Percentiles rank a stretch among this genome's conserved stretches.
Conservation (phyloP, 495 filamentous ascomycete species). For the Aspergillus steynii region DNA sequence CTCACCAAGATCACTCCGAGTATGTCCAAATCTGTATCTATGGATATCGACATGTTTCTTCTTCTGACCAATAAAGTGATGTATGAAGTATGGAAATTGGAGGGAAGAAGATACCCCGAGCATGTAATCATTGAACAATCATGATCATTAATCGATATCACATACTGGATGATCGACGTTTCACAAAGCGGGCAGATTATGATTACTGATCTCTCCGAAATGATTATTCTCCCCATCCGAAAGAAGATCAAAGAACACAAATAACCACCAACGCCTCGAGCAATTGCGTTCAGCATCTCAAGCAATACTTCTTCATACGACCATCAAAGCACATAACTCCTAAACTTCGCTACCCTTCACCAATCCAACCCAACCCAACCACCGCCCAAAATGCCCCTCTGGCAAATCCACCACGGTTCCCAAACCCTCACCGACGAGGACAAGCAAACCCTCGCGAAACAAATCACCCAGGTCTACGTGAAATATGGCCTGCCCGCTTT, state of each 20-base stretch:
- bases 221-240: neutral
- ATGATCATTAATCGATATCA: neutral
- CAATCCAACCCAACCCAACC: neutral
- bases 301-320: too few species aligned
- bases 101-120: too few species aligned
- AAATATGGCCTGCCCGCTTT: slow-evolving; percentile 27
- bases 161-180: too few species aligned
- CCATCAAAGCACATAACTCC: too few species aligned
- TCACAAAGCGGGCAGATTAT: neutral
- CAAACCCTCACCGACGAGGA: slow-evolving; percentile 13
- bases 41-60: too few species aligned
- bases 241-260: neutral
- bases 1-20: too few species aligned
- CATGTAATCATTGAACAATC: too few species aligned
- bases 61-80: too few species aligned
- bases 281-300: neutral
- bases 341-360: neutral
- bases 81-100: too few species aligned
- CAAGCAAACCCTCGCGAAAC: slow-evolving; percentile 19
- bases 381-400: slow-evolving; percentile 14
- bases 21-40: too few species aligned
- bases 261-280: neutral
- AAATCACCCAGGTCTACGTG: slow-evolving; percentile 18
- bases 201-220: neutral
- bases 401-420: slow-evolving; percentile 11